Evolutionary conservation across 495 filamentous ascomycete genomes (phyloP), one percentile per base, ranked within the genome.

Genomic region (Penicillium argentinense): DNA sequence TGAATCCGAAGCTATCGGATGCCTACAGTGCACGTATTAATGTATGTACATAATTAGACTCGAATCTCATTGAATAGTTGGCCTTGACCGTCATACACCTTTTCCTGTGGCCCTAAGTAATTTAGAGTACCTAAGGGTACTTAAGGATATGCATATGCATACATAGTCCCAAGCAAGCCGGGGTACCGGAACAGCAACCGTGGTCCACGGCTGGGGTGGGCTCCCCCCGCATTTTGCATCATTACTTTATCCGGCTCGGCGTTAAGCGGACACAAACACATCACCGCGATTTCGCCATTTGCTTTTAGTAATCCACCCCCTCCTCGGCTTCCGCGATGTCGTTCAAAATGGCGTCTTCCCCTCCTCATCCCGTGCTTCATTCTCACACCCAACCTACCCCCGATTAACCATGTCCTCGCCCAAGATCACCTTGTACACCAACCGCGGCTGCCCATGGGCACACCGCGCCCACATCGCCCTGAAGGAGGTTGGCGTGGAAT

Each of bases 401-500:
- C 3, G 16, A 49, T 26, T 17, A 17, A 22, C 29, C 18, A 72
- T 71, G 67, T 42, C 68, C 13, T 42, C 63, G 7, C 71, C 66
- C 13, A 76, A 77, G 66, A 75, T 80, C 55, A 76, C 63, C 32
- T 62, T 89, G 18, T 95, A 95, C 66, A 92, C 88, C 45, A 88
- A 85, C 75, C 84, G 80, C 52, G 19, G 34, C 39, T 95, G 89
- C 67, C 90, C 90, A 12, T 95, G 80, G 78, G 89, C 89, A 1
- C 88, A 93, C 58, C 84, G 90, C 18, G 87, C 79, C 2, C 85
- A 95, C 59, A 91, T 92, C 34, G 80, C 80, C 6, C 79, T 95
- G 19, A 74, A 77, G 18, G 88, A 90, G 60, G 78, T 90, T 9
- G 76, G 79, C 21, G 59, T 95, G 14, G 77, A 84, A 1, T 93